phyloP scores from a whole-genome alignment of 177 flowering plant genomes.

The Telopea speciosissima region DNA sequence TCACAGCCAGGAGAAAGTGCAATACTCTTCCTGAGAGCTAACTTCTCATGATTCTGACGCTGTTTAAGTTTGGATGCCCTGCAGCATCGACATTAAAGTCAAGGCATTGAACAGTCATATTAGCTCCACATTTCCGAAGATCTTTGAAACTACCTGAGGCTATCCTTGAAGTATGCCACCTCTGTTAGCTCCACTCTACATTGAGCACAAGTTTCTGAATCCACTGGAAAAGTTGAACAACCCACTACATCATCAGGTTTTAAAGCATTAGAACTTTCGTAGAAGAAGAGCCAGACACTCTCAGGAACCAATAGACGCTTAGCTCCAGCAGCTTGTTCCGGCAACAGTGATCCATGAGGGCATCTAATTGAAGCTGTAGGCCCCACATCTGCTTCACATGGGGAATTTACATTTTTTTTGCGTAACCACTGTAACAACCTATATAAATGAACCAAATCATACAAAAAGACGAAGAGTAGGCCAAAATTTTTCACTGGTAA shows the following conservation, averaged over 20 bases:
- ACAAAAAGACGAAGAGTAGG: background rate
- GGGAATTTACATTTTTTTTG: constrained; percentile 65
- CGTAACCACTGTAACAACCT: constrained; percentile 96
- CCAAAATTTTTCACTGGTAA: background rate
- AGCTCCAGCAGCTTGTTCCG: constrained; percentile 84
- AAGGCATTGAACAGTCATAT: constrained; percentile 8
- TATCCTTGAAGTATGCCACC: constrained; percentile 70
- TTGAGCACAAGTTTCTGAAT: constrained; percentile 48
- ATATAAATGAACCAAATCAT: constrained; percentile 3
- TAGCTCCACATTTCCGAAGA: background rate
- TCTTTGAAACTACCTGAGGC: constrained; percentile 44
- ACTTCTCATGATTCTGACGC: constrained; percentile 85
- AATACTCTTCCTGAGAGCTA: constrained; percentile 52
- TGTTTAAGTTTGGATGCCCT: constrained; percentile 73
- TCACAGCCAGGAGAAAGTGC: constrained; percentile 47
- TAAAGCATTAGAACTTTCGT: constrained; percentile 52
- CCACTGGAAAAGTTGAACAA: constrained; percentile 59
- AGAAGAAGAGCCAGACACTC: constrained; percentile 70
- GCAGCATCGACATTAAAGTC: constrained; percentile 30
- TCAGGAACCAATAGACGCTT: constrained; percentile 82
- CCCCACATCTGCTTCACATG: constrained; percentile 81
- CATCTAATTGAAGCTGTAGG: constrained; percentile 82
- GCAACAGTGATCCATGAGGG: constrained; percentile 76
- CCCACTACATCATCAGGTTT: constrained; percentile 65
- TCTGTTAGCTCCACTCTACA: constrained; percentile 63